Base-by-base conservation (phyloP, 2,329 filamentous ascomycete genomes). In the Ophiocordyceps robertsii region DNA sequence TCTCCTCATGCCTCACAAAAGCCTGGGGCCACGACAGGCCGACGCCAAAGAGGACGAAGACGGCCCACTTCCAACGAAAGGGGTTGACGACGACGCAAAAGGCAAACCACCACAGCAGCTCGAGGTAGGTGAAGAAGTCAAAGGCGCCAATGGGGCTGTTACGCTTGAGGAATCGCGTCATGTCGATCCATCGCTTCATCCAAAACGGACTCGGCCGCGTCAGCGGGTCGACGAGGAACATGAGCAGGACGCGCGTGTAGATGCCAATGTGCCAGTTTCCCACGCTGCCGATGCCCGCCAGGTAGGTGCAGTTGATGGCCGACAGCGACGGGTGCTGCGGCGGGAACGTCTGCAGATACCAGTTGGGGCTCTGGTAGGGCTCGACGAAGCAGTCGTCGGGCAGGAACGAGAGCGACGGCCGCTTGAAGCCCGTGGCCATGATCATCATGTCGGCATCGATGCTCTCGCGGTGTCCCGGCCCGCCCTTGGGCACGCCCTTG, bases 191-290 rank as follows among this genome's bases (percentile, higher is more conserved):
- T 21, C 77, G 70, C 62, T 83, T 73, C 84, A 92, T 93, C 76
- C 82, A 82, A 49, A 72, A 76, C 6, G 79, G 69, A 3, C 71
- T 73, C 0, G 87, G 86, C 0, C 83, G 72, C 0, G 84, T 80
- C 19, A 90, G 64, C 0, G 85, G 85, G 53, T 93, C 86, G 13
- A 82, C 70, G 43, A 93, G 70, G 57, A 92, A 92, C 84, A 92
- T 90, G 51, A 93, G 73, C 7, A 93, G 66, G 48, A 93, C 82
- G 6, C 87, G 73, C 0, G 85, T 93, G 64, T 92, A 93, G 53
- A 93, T 90, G 5, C 86, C 87, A 38, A 93, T 90, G 54, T 93
- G 86, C 72, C 84, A 90, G 59, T 92, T 89, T 0, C 86, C 83
- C 2, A 92, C 84, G 0, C 82, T 83, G 1, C 84, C 85, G 44